Evolutionary conservation across 164 flowering plant genomes (phyloP).

Genomic region (Liquidambar formosana): DNA sequence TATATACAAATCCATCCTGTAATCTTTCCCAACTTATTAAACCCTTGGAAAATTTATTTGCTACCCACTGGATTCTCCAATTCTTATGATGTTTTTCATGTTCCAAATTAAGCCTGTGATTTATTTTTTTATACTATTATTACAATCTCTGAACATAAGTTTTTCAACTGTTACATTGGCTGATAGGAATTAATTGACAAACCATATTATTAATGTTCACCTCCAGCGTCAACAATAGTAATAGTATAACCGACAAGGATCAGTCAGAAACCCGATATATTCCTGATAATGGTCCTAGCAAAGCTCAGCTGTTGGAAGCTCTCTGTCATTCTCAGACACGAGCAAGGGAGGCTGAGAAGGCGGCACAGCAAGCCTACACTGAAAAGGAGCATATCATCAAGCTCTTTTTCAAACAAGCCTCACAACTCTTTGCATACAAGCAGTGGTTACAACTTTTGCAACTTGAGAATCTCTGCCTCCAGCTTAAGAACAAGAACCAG

Average conservation of each 20-base stretch:
- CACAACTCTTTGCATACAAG: conserved; percentile 85
- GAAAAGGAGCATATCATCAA: conserved; percentile 84
- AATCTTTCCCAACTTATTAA: too few relatives aligned
- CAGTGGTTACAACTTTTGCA: conserved; percentile 51
- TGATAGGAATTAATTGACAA: conserved; percentile 42
- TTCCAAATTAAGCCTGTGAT: not conserved
- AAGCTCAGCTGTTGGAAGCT: conserved; percentile 78
- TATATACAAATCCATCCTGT: too few relatives aligned
- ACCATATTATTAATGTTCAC: not conserved
- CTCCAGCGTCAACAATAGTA: conserved; percentile 3
- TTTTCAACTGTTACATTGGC: conserved; percentile 57
- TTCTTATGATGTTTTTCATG: not conserved
- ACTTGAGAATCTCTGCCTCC: conserved; percentile 29
- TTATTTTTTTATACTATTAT: not conserved
- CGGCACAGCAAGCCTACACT: conserved; percentile 58
- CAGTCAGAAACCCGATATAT: not conserved
- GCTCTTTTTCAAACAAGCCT: conserved; percentile 83
- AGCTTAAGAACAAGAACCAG: conserved; percentile 11
- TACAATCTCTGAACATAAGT: not conserved
- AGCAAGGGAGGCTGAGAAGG: conserved; percentile 92
- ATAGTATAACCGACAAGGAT: not conserved
- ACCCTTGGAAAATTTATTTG: not conserved
- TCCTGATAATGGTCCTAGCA: conserved; percentile 40
- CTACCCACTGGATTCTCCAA: not conserved
- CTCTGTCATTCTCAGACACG: conserved; percentile 90